These are phyloP conservation scores for Gaertneriomyces semiglobifer DNA, from an alignment of 192 early-diverging fungal species.

Conservation along the genomic window DNA sequence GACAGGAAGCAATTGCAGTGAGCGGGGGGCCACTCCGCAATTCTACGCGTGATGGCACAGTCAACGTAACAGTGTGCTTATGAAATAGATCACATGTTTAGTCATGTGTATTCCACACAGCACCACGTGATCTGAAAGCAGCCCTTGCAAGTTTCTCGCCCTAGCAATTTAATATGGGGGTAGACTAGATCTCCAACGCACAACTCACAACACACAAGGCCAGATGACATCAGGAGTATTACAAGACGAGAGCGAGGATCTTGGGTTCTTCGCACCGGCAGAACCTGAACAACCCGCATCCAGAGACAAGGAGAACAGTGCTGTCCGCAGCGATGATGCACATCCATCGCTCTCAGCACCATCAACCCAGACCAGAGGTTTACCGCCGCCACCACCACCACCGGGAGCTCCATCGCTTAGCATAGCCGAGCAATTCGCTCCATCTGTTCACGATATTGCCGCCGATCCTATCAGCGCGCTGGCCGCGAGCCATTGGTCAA, in stretches of 20 bases:
- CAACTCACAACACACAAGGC: too few species aligned
- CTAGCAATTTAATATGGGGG: too few species aligned
- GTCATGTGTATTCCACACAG: too few species aligned
- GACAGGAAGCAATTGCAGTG: too few species aligned
- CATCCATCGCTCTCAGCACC: not conserved
- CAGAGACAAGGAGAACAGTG: not conserved
- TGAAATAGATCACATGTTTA: too few species aligned
- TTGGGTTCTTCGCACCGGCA: not conserved
- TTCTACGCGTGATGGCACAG: too few species aligned
- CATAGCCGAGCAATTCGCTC: constrained; percentile 23
- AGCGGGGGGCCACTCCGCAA: too few species aligned
- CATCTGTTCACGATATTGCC: constrained; percentile 36
- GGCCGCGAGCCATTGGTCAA: constrained; percentile 23
- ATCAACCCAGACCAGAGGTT: not conserved
- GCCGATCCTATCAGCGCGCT: constrained; percentile 28
- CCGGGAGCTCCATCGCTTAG: not conserved
- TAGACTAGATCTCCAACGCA: too few species aligned
- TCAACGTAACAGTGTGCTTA: too few species aligned
- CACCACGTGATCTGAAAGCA: too few species aligned
- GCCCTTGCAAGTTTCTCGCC: too few species aligned
- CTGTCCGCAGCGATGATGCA: not conserved
- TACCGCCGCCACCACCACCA: constrained; percentile 2
- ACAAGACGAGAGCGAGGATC: not conserved
- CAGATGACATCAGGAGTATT: not conserved
- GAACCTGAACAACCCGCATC: not conserved